Conservation (phyloP, 306 rosid species). For the Alnus glutinosa region DNA sequence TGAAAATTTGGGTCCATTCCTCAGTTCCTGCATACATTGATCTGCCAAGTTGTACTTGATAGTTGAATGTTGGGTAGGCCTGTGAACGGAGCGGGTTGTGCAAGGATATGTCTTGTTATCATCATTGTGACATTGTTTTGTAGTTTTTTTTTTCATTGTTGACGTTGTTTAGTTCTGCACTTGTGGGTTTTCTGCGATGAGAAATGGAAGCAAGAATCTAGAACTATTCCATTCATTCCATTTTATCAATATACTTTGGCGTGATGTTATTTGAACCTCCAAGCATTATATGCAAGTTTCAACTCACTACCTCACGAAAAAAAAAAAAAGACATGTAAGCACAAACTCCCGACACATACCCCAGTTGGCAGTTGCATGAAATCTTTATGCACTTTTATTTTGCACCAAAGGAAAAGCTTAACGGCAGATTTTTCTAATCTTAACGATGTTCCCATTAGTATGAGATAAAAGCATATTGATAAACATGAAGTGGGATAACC, state of each 20-base stretch:
- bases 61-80: slow-evolving; percentile 15
- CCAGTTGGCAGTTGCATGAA: background rate
- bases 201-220: background rate
- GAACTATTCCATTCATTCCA: background rate
- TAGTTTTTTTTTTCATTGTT: slow-evolving; percentile 9
- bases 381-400: background rate
- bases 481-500: background rate
- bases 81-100: background rate
- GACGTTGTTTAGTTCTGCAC: background rate
- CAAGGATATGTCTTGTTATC: slow-evolving; percentile 2
- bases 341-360: background rate
- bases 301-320: background rate
- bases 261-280: background rate
- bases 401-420: background rate
- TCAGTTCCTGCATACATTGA: slow-evolving; percentile 13
- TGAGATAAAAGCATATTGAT: background rate
- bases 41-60: slow-evolving; percentile 18
- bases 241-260: background rate
- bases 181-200: background rate
- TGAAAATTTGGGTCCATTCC: slow-evolving; percentile 19
- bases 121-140: slow-evolving; percentile 17
- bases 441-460: background rate
- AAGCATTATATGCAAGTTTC: background rate
- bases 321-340: background rate
- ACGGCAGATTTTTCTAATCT: background rate